Percentiles rank a stretch among this genome's conserved stretches.
phyloP scores from a whole-genome alignment of 768 basidiomycete species.

The Russula compacta region DNA sequence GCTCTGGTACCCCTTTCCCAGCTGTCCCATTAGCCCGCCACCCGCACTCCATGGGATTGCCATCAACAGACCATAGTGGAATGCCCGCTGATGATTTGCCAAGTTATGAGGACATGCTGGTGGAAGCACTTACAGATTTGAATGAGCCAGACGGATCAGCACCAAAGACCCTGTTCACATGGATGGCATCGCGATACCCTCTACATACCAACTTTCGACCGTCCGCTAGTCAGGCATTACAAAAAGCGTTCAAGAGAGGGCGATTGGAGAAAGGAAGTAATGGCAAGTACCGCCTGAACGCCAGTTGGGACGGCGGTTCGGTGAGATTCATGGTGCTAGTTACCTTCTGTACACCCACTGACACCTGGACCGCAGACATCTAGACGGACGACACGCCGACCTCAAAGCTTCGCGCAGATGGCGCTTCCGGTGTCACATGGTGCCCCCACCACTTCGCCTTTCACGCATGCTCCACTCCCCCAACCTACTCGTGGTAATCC shows the following conservation, averaged over 20 bases:
- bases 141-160: constrained; percentile 66
- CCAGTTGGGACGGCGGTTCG: constrained; percentile 72
- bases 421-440: constrained; percentile 15
- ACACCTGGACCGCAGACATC: constrained; percentile 45
- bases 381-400: constrained; percentile 68
- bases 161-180: constrained; percentile 75
- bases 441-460: constrained; percentile 4
- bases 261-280: constrained; percentile 65
- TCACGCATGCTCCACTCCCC: constrained; percentile 10
- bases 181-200: constrained; percentile 79
- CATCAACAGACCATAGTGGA: constrained; percentile 23
- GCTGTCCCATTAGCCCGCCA: constrained; percentile 17
- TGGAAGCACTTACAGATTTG: constrained; percentile 61
- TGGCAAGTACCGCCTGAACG: constrained; percentile 68
- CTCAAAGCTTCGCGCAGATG: constrained; percentile 44
- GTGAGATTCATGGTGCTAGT: constrained; percentile 37
- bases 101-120: constrained; percentile 89
- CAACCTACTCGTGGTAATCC: constrained; percentile 14
- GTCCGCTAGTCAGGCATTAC: constrained; percentile 81
- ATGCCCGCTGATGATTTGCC: constrained; percentile 48
- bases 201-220: constrained; percentile 84
- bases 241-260: constrained; percentile 78
- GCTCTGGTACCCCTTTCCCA: constrained; percentile 16
- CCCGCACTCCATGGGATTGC: constrained; percentile 10
- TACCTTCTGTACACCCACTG: background rate